Conservation (phyloP, 108 stramenopile genomes). For the Skeletonema potamos region DNA sequence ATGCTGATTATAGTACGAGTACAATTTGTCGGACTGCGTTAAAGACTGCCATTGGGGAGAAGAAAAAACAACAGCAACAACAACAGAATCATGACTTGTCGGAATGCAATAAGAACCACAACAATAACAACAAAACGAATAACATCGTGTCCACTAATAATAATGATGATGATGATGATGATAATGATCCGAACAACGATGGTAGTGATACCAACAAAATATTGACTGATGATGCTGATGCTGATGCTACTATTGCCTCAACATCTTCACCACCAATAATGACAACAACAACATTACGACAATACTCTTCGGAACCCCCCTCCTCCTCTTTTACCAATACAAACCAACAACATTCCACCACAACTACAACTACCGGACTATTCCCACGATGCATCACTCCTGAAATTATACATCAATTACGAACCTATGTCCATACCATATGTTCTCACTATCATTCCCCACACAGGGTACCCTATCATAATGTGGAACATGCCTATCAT, state of each 20-base stretch:
- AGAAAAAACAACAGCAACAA: background rate
- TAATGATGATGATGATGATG: too few relatives aligned
- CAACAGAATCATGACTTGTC: background rate
- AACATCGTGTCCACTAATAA: too few relatives aligned
- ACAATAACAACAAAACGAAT: too few relatives aligned
- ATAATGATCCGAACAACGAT: too few relatives aligned
- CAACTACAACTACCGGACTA: background rate
- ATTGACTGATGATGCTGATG: too few relatives aligned
- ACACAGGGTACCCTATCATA: slow-evolving; percentile 46
- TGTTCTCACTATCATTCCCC: background rate
- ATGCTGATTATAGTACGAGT: slow-evolving; percentile 30
- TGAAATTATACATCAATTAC: background rate
- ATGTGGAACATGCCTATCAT: slow-evolving; percentile 32
- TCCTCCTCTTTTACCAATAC: background rate
- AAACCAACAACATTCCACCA: background rate
- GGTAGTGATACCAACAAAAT: too few relatives aligned
- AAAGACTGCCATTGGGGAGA: background rate
- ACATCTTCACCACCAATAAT: background rate
- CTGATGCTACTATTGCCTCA: too few relatives aligned
- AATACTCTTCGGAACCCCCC: background rate
- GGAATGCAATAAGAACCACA: background rate
- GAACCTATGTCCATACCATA: background rate
- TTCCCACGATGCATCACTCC: background rate
- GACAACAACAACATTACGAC: background rate
- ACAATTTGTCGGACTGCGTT: slow-evolving; percentile 20